Conservation (phyloP, 305 asterid species). For the Fraxinus dipetala region DNA sequence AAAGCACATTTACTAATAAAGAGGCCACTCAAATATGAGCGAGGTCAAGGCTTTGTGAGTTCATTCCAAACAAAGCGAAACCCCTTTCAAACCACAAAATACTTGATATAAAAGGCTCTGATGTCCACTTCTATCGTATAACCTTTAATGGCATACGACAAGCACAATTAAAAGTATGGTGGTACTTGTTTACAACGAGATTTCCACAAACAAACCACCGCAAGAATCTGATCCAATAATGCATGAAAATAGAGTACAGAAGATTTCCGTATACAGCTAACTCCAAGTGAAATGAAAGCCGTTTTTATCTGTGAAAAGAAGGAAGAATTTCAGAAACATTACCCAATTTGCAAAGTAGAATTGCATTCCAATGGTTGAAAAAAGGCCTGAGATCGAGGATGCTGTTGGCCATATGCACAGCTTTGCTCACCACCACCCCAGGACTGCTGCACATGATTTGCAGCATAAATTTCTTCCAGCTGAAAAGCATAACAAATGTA, state of each 20-base stretch:
- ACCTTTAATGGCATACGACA: background rate
- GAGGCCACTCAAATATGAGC: background rate
- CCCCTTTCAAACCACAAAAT: background rate
- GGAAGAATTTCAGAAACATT: background rate
- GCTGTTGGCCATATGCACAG: slow-evolving; percentile 57
- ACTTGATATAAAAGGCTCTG: too few species aligned
- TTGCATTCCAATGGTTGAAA: slow-evolving; percentile 87
- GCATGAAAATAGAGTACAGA: too few species aligned
- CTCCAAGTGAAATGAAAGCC: background rate
- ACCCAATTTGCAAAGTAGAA: slow-evolving; percentile 89
- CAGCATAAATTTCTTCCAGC: slow-evolving; percentile 77
- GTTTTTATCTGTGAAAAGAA: background rate
- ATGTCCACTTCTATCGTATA: background rate
- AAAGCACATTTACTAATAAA: background rate
- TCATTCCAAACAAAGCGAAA: background rate
- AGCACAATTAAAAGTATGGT: background rate
- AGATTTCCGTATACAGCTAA: background rate
- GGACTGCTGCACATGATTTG: slow-evolving; percentile 60
- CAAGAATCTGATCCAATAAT: too few species aligned
- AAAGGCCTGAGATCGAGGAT: slow-evolving; percentile 68
- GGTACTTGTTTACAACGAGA: background rate
- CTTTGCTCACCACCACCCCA: slow-evolving; percentile 67
- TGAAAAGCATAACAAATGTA: slow-evolving; percentile 17
- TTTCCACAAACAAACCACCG: too few species aligned
- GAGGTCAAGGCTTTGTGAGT: background rate